Evolutionary conservation across 176 grass and related monocot genomes (phyloP), one percentile per base, ranked within the genome.

Genomic region (Musa acuminata): DNA sequence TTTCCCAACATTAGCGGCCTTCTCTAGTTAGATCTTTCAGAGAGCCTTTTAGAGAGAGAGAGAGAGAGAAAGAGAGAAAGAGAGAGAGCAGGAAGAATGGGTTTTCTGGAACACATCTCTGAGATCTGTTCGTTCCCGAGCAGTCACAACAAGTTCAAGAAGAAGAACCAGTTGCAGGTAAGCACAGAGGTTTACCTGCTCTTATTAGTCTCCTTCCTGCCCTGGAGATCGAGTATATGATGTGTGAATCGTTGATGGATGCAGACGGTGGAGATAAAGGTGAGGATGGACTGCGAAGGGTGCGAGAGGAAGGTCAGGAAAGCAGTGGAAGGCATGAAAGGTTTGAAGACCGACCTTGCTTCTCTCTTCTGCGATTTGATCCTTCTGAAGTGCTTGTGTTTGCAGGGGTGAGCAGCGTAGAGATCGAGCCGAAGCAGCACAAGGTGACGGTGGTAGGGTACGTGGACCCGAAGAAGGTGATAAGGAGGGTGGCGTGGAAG

Each of bases 261-360:
- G 55, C 69, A 96, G 90, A 98, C 90, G 9, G 94, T 93, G 58
- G 94, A 93, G 85, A 85, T 98, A 80, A 93, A 98, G 90, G 85
- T 98, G 51, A 75, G 78, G 22, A 98, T 98, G 83, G 94, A 98
- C 82, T 98, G 94, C 72, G 94, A 98, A 27, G 94, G 94, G 0
- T 98, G 94, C 77, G 94, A 98, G 68, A 83, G 90, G 52, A 98
- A 93, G 84, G 55, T 98, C 0, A 85, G 77, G 72, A 91, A 98
- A 8, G 86, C 90, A 13, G 20, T 91, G 1, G 72, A 89, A 78
- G 84, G 72, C 74, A 82, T 98, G 84, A 79, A 84, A 69, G 92
- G 92, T 51, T 77, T 13, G 48, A 10, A 29, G 9, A 51, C 20
- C 13, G 5, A 2, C 2, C 27, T 49, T 50, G 10, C 26, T 35